Base-by-base conservation (phyloP, 1,139 yeast species). In the Nakaseomyces glabratus region DNA sequence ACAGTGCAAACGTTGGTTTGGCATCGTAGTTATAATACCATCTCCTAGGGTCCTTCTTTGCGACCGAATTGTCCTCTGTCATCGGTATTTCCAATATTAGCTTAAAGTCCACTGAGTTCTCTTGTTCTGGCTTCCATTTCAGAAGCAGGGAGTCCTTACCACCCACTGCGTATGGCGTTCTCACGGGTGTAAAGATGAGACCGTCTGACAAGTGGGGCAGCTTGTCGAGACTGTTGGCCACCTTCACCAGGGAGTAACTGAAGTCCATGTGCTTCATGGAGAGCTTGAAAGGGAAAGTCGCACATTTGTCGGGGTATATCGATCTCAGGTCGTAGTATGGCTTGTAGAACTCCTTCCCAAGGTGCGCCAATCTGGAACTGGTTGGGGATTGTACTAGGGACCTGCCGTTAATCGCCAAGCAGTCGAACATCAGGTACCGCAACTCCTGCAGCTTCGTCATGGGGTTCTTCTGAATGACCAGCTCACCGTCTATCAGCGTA, bases 71-170 rank as follows among this genome's bases (percentile, higher is more conserved):
- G 52, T 85, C 95, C 35, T 73, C 75, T 39, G 57, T 81, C 33
- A 63, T 51, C 10, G 79, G 77, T 49, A 88, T 86, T 16, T 72
- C 73, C 33, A 90, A 58, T 24, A 72, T 71, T 41, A 93, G 57
- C 52, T 79, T 78, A 59, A 84, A 90, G 59, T 93, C 99, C 22
- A 93, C 71, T 0, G 96, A 79, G 51, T 93, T 93, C 58, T 90
- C 98, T 41, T 84, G 82, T 7, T 94, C 86, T 1, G 98, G 97
- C 51, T 93, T 93, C 99, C 99, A 93, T 58, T 93, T 93, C 37
- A 93, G 62, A 32, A 82, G 57, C 2, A 80, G 73, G 3, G 73
- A 71, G 56, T 90, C 97, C 0, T 97, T 88, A 10, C 55, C 52
- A 9, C 97, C 97, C 45, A 78, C 75, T 3, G 74, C 69, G 59